Evolutionary conservation across 108 stramenopile genomes (phyloP), one percentile per base, ranked within the genome.

Genomic region (Skeletonema menzelii): DNA sequence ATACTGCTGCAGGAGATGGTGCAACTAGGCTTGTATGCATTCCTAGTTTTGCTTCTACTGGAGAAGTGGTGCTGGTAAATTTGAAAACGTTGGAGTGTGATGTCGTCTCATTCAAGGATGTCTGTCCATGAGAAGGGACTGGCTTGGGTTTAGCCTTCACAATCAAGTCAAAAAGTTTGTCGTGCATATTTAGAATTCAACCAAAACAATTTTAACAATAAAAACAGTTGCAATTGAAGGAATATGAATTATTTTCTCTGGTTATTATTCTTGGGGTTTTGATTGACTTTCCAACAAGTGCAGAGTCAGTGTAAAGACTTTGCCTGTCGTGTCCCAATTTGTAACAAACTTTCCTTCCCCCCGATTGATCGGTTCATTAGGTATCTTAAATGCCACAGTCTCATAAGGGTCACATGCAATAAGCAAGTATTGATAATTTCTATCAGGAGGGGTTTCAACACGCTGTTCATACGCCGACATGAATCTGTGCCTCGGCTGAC

Each of bases 331-430:
- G 71, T 97, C 95, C 99, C 99, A 99, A 80, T 96, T 85, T 8
- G 99, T 95, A 27, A 97, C 87, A 74, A 99, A 98, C 28, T 86
- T 80, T 19, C 96, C 97, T 71, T 93, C 93, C 27, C 83, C 83
- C 76, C 90, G 90, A 69, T 99, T 98, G 61, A 99, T 87, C 14
- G 93, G 86, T 59, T 95, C 87, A 76, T 97, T 97, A 34, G 99
- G 99, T 64, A 99, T 92, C 85, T 98, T 98, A 80, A 99, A 99
- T 8, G 94, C 99, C 35, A 99, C 89, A 26, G 98, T 99, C 79
- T 99, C 98, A 74, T 99, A 99, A 13, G 98, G 98, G 56, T 98
- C 99, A 62, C 97, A 97, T 20, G 99, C 99, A 75, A 99, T 87
- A 22, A 99, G 82, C 1, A 99, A 85, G 63, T 97, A 99, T 77